Evolutionary conservation across 208 protist species (phyloP).

Genomic region (Trypanosoma rangeli): DNA sequence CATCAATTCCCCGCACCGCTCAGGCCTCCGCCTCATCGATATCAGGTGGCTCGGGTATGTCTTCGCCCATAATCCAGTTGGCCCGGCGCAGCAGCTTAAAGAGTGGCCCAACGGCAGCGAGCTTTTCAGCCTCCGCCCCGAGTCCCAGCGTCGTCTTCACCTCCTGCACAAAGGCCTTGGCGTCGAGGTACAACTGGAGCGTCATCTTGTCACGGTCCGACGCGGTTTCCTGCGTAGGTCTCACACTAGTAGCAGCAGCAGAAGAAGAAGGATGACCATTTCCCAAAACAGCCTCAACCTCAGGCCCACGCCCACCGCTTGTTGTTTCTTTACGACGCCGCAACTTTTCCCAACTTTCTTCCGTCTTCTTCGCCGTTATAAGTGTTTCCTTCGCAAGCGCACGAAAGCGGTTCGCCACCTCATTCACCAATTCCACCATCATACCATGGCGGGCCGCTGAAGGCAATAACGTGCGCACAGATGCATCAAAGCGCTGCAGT

Average conservation of each 20-base stretch:
- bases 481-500: constrained; percentile 40
- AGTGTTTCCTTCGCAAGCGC: constrained; percentile 69
- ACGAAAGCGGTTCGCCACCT: constrained; percentile 44
- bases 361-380: constrained; percentile 78
- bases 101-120: constrained; percentile 29
- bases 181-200: constrained; percentile 82
- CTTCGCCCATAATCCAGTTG: constrained; percentile 73
- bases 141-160: constrained; percentile 17
- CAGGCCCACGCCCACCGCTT: not conserved
- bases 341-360: constrained; percentile 90
- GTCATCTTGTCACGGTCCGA: constrained; percentile 88
- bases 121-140: constrained; percentile 15
- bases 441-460: not conserved
- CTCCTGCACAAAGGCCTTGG: constrained; percentile 39
- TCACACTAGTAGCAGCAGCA: constrained; percentile 11
- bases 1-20: not conserved
- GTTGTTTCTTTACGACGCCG: constrained; percentile 60
- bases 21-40: constrained; percentile 37
- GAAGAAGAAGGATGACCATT: not conserved
- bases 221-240: constrained; percentile 54
- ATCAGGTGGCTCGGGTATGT: constrained; percentile 70
- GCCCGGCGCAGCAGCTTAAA: constrained; percentile 57
- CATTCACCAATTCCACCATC: constrained; percentile 22
- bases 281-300: not conserved
- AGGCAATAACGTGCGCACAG: not conserved